Evolutionary conservation across 2,329 filamentous ascomycete genomes (phyloP).

Genomic region (Diaporthe aspalathi): DNA sequence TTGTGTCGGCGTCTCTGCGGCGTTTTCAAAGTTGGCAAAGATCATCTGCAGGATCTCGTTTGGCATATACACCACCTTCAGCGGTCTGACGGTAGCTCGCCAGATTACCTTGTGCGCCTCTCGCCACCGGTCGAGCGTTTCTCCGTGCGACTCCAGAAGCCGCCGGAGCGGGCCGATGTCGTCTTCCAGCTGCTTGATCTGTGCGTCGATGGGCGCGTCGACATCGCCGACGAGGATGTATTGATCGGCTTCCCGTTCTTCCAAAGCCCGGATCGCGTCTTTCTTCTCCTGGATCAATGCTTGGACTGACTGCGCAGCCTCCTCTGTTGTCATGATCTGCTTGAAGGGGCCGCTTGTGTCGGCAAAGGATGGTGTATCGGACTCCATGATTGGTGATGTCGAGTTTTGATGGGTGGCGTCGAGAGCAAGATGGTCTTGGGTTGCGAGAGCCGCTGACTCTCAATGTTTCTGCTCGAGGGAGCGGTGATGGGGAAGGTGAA

Average conservation of each 20-base stretch:
- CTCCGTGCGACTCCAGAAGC: not conserved
- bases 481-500: not conserved
- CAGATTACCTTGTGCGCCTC: not conserved
- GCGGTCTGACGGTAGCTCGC: not conserved
- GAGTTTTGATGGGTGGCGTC: not conserved
- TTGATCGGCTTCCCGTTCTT: not conserved
- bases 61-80: not conserved
- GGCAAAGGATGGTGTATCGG: not conserved
- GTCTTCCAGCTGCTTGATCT: not conserved
- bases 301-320: not conserved
- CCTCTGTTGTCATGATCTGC: not conserved
- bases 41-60: not conserved
- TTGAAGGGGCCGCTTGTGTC: not conserved
- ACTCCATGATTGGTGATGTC: not conserved
- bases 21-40: not conserved
- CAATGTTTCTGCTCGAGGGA: not conserved
- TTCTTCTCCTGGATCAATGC: not conserved
- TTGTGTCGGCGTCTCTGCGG: too few relatives aligned
- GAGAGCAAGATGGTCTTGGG: not conserved
- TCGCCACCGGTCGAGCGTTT: not conserved
- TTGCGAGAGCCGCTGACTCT: not conserved
- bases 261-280: rapidly evolving
- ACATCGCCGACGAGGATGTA: too few relatives aligned
- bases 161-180: not conserved
- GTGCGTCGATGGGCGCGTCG: not conserved